phyloP scores from a whole-genome alignment of 148 eudicot species.

The Vaccinium darrowii region DNA sequence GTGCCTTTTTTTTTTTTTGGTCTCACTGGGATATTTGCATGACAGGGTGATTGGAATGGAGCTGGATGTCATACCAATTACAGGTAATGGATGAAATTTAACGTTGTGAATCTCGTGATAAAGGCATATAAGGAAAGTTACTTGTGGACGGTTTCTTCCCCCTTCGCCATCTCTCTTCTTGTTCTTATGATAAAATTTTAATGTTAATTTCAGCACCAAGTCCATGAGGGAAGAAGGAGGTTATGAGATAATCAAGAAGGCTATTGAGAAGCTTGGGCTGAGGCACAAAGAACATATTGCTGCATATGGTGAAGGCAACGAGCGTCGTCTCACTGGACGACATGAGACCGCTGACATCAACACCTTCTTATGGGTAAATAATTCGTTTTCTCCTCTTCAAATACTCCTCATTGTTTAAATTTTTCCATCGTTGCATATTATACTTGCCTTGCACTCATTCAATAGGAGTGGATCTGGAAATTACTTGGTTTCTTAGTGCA shows the following conservation, averaged over 20 bases:
- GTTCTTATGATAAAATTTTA: background rate
- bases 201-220: conserved; percentile 34
- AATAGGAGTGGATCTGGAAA: background rate
- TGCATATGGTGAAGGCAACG: conserved; percentile 61
- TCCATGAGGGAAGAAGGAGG: conserved; percentile 55
- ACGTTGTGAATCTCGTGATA: background rate
- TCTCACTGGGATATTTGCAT: background rate
- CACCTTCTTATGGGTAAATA: conserved; percentile 49
- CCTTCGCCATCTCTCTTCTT: background rate
- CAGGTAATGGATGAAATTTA: conserved; percentile 27
- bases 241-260: conserved; percentile 43
- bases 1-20: background rate
- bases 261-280: conserved; percentile 48
- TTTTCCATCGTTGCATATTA: background rate
- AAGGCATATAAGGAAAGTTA: background rate
- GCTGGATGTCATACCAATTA: conserved; percentile 57
- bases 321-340: conserved; percentile 57
- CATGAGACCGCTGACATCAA: conserved; percentile 56
- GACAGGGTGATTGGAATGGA: conserved; percentile 64
- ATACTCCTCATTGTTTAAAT: background rate
- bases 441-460: background rate
- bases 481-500: background rate
- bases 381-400: background rate
- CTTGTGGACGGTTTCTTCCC: background rate
- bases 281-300: conserved; percentile 57